phyloP scores from a whole-genome alignment of 495 filamentous ascomycete species.

The Xylaria flabelliformis region DNA sequence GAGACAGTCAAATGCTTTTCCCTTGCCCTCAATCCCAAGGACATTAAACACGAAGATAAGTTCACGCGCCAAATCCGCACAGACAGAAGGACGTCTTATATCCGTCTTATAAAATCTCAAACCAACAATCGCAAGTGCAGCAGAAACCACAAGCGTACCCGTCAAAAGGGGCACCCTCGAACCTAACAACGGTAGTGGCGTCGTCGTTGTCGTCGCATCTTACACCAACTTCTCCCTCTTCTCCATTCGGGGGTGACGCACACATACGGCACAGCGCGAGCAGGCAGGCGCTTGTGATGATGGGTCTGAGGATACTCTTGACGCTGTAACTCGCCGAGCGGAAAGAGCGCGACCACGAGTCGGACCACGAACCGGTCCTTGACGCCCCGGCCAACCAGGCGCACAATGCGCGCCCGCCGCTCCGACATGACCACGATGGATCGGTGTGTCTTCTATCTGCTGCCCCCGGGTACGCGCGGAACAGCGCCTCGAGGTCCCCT shows the following conservation, averaged over 20 bases:
- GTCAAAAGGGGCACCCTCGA: conserved; percentile 16
- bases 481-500: conserved; percentile 29
- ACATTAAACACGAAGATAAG: background rate
- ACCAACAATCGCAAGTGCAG: conserved; percentile 13
- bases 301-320: conserved; percentile 23
- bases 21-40: background rate
- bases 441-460: conserved; percentile 28
- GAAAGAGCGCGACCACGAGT: conserved; percentile 29
- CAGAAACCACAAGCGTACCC: conserved; percentile 8
- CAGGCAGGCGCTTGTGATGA: conserved; percentile 27
- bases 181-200: background rate
- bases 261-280: background rate
- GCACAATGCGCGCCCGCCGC: conserved; percentile 28
- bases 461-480: conserved; percentile 35
- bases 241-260: background rate
- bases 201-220: background rate
- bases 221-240: background rate
- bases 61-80: background rate
- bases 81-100: background rate
- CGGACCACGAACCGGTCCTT: conserved; percentile 33
- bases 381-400: conserved; percentile 22
- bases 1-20: background rate
- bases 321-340: conserved; percentile 14
- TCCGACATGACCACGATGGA: conserved; percentile 33
- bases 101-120: conserved; percentile 8